phyloP scores from a whole-genome alignment of 2,329 filamentous ascomycete genomes.

The Calonectria fujianensis region DNA sequence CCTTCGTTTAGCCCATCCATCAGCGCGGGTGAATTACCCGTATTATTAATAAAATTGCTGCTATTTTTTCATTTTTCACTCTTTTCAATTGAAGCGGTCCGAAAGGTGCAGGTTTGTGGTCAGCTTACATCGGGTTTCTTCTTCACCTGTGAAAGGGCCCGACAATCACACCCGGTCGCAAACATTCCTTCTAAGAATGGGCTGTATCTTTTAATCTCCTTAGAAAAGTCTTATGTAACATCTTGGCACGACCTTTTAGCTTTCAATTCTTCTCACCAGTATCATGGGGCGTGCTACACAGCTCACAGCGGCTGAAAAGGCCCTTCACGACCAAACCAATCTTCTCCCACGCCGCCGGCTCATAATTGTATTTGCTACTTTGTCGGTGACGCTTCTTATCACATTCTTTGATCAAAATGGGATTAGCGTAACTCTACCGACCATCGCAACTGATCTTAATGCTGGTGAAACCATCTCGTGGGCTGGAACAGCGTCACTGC shows the following conservation, averaged over 20 bases:
- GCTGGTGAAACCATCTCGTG: slow-evolving; percentile 71
- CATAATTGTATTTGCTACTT: slow-evolving; percentile 69
- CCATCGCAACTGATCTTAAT: slow-evolving; percentile 69
- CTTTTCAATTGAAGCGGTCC: not conserved
- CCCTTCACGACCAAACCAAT: slow-evolving; percentile 74
- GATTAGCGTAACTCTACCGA: slow-evolving; percentile 70
- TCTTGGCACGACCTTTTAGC: not conserved
- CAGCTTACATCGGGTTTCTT: not conserved
- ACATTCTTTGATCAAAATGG: slow-evolving; percentile 76
- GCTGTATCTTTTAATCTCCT: too few relatives aligned
- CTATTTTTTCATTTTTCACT: not conserved
- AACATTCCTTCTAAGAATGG: not conserved
- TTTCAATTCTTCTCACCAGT: not conserved
- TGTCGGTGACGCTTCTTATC: slow-evolving; percentile 73
- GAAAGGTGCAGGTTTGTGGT: too few relatives aligned
- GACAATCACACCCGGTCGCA: not conserved
- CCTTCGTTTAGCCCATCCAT: not conserved
- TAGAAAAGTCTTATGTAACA: not conserved
- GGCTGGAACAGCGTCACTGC: slow-evolving; percentile 71
- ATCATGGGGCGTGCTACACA: slow-evolving; percentile 11
- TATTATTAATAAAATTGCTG: slow-evolving; percentile 6
- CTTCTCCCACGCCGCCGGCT: slow-evolving; percentile 71
- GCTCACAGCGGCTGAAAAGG: slow-evolving; percentile 61
- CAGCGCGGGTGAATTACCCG: not conserved
- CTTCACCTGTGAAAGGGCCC: not conserved